A percentile compares a stretch with the other conserved stretches of the same genome.
Evolutionary conservation across 306 rosid genomes (phyloP).

Genomic region (Mimosa bimucronata): DNA sequence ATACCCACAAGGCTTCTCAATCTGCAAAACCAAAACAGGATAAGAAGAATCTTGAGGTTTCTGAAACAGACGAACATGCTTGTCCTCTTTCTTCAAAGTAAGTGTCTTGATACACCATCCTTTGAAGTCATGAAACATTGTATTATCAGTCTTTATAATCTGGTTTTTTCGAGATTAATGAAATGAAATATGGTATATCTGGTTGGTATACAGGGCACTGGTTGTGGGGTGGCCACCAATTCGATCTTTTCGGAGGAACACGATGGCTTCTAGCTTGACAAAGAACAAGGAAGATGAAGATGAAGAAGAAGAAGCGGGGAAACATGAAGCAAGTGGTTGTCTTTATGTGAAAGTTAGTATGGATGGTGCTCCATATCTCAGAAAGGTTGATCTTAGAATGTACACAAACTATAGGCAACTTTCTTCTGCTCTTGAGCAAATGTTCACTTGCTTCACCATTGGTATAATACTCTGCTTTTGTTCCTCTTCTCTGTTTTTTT

Average conservation of each 20-base stretch:
- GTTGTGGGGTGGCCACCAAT: constrained; percentile 99
- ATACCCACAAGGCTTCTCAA: constrained; percentile 30
- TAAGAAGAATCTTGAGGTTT: constrained; percentile 58
- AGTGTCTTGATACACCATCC: constrained; percentile 12
- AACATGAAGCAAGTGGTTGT: constrained; percentile 56
- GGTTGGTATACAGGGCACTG: constrained; percentile 72
- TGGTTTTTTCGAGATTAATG: background rate
- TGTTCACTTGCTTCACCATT: constrained; percentile 90
- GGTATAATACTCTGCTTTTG: constrained; percentile 48
- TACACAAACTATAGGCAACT: constrained; percentile 72
- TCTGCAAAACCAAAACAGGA: constrained; percentile 43
- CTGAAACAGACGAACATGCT: constrained; percentile 26
- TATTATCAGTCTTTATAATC: background rate
- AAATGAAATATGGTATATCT: constrained; percentile 12
- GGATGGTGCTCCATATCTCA: constrained; percentile 97
- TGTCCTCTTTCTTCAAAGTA: constrained; percentile 50
- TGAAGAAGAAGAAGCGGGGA: constrained; percentile 63
- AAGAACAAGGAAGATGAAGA: constrained; percentile 70
- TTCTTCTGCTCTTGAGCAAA: constrained; percentile 88
- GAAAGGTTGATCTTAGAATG: constrained; percentile 85
- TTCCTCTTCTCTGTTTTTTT: background rate
- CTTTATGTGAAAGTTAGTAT: constrained; percentile 90
- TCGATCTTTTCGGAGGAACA: constrained; percentile 84
- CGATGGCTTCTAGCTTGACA: constrained; percentile 66
- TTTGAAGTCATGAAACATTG: background rate